phyloP scores from a whole-genome alignment of 257 asterid species.

The Forsythia suspensa region DNA sequence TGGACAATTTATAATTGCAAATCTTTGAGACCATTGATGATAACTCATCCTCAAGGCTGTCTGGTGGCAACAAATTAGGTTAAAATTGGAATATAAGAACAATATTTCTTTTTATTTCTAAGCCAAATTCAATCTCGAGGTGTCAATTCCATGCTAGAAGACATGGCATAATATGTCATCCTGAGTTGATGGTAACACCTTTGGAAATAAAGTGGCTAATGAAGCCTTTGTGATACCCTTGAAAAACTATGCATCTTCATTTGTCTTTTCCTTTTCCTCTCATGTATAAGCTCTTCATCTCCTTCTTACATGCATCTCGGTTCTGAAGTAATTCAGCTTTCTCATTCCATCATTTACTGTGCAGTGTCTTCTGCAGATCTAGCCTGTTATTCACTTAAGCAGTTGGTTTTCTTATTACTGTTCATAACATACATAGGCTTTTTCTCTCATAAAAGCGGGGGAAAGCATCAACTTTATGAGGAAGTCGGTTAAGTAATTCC shows the following conservation, averaged over 20 bases:
- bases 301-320: not conserved
- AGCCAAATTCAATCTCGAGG: not conserved
- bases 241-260: not conserved
- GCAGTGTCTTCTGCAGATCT: not conserved
- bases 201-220: not conserved
- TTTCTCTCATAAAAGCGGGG: not conserved
- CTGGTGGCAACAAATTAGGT: not conserved
- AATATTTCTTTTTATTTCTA: not conserved
- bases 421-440: not conserved
- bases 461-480: not conserved
- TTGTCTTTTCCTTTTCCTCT: not conserved
- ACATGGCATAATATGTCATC: not conserved
- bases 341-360: not conserved
- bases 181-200: not conserved
- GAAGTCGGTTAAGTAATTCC: not conserved
- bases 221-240: not conserved
- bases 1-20: not conserved
- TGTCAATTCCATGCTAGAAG: not conserved
- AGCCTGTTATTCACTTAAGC: not conserved
- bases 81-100: not conserved
- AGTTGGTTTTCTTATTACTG: slow-evolving; percentile 1
- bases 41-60: not conserved
- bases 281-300: not conserved
- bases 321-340: not conserved
- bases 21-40: not conserved